A percentile compares a stretch with the other conserved stretches of the same genome.
Evolutionary conservation across 345 rosid species (phyloP).

Genomic region (Hypericum androsaemum): DNA sequence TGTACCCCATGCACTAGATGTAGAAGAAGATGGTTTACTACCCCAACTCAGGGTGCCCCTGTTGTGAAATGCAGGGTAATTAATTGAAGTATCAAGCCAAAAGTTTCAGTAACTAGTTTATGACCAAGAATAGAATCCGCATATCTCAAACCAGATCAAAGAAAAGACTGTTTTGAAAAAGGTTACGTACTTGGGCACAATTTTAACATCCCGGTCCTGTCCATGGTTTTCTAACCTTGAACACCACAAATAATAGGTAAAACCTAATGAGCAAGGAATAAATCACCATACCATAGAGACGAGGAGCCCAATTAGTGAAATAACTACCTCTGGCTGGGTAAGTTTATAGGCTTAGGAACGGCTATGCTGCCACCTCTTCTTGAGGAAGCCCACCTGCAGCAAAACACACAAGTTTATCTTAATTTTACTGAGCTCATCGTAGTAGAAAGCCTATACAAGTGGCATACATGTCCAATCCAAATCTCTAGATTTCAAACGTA

Average conservation of each 20-base stretch:
- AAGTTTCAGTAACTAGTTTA: too few species aligned
- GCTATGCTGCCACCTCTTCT: slow-evolving; percentile 87
- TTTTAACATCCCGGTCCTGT: slow-evolving; percentile 89
- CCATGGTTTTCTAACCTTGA: slow-evolving; percentile 97
- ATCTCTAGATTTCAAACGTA: too few species aligned
- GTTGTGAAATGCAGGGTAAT: slow-evolving; percentile 13
- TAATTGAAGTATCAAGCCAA: too few species aligned
- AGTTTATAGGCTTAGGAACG: slow-evolving; percentile 93
- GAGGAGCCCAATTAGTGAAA: slow-evolving; percentile 2
- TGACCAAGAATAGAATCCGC: too few species aligned
- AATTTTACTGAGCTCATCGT: neutral
- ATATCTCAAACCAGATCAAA: neutral
- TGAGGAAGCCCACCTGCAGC: slow-evolving; percentile 65
- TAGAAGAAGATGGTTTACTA: slow-evolving; percentile 54
- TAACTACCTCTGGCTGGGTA: slow-evolving; percentile 93
- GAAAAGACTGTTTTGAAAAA: neutral
- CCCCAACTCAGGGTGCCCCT: slow-evolving; percentile 99
- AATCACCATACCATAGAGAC: neutral
- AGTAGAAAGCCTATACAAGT: neutral
- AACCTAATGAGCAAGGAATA: neutral
- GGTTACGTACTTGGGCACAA: slow-evolving; percentile 90
- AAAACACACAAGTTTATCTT: neutral
- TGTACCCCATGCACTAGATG: slow-evolving; percentile 89
- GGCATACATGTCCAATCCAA: neutral
- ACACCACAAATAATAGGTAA: slow-evolving; percentile 12